Evolutionary conservation across 2,329 filamentous ascomycete genomes (phyloP).

Genomic region (Stachybotrys chartarum): DNA sequence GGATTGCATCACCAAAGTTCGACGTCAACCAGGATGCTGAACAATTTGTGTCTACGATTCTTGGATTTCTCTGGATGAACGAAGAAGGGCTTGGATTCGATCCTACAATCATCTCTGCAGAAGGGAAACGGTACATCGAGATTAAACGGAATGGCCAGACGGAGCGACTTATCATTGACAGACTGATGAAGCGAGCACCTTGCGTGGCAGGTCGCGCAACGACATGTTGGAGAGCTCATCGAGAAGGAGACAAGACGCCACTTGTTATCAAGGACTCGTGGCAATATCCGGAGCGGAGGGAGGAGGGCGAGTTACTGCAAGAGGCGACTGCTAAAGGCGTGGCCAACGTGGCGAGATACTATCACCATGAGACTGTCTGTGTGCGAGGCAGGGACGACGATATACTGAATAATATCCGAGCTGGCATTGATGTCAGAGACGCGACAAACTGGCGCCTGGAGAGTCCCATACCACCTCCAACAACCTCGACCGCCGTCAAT

Average conservation of each 20-base stretch:
- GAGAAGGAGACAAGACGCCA: constrained; percentile 19
- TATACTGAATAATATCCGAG: constrained; percentile 23
- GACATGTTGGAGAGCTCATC: constrained; percentile 36
- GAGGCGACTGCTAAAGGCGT: constrained; percentile 27
- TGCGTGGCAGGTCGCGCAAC: constrained; percentile 32
- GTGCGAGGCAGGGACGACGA: constrained; percentile 24
- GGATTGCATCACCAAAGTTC: constrained; percentile 35
- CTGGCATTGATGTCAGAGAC: constrained; percentile 23
- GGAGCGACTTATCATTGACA: constrained; percentile 30
- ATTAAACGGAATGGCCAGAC: background rate
- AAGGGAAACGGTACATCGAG: constrained; percentile 3
- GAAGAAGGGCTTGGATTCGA: constrained; percentile 6
- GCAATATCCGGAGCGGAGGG: constrained; percentile 31
- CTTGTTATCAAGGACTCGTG: constrained; percentile 40
- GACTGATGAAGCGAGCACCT: constrained; percentile 21
- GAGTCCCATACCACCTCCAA: constrained; percentile 2
- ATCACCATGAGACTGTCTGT: constrained; percentile 32
- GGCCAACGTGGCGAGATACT: constrained; percentile 32
- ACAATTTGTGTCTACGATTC: constrained; percentile 30
- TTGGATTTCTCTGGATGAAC: constrained; percentile 28
- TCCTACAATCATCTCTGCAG: background rate
- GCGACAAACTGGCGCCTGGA: constrained; percentile 22
- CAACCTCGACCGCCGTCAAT: constrained; percentile 10
- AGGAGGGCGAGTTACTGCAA: constrained; percentile 32
- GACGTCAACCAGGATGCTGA: constrained; percentile 35